Conservation (phyloP, 179 eudicot genomes). For the Kewa caespitosa region DNA sequence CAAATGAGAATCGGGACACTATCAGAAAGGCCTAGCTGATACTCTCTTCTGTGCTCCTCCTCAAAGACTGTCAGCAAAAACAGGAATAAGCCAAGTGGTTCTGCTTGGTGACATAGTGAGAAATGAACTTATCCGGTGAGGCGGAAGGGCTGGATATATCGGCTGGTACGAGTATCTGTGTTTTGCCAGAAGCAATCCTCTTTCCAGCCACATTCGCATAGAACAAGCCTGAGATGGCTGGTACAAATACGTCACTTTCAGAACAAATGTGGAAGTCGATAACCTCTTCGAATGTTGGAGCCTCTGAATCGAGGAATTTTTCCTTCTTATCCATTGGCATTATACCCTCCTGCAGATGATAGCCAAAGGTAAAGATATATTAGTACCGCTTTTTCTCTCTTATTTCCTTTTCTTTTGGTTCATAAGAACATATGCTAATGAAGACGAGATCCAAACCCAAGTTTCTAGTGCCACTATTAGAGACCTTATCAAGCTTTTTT, state of each 20-base stretch:
- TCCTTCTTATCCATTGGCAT: slow-evolving; percentile 81
- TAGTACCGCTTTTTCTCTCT: too few relatives aligned
- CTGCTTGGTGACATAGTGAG: slow-evolving; percentile 74
- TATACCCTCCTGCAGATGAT: slow-evolving; percentile 68
- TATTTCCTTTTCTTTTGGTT: too few relatives aligned
- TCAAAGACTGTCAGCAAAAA: slow-evolving; percentile 54
- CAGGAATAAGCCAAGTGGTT: slow-evolving; percentile 94
- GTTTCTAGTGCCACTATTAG: too few relatives aligned
- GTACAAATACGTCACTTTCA: slow-evolving; percentile 77
- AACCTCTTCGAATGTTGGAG: slow-evolving; percentile 71
- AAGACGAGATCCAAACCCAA: too few relatives aligned
- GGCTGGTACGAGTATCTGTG: slow-evolving; percentile 81
- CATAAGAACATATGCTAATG: too few relatives aligned
- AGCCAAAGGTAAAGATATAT: background rate
- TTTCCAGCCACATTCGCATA: slow-evolving; percentile 87
- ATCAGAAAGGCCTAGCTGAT: slow-evolving; percentile 2
- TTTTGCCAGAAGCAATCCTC: slow-evolving; percentile 75
- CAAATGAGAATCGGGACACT: slow-evolving; percentile 10
- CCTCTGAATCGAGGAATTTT: slow-evolving; percentile 56
- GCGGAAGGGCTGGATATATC: slow-evolving; percentile 49
- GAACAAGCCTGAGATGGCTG: slow-evolving; percentile 84
- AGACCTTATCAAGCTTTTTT: too few relatives aligned
- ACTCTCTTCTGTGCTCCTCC: background rate
- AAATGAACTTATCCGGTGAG: slow-evolving; percentile 52
- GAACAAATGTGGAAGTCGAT: slow-evolving; percentile 79